These are phyloP conservation scores for Byssothecium circinans DNA, from an alignment of 2,329 filamentous ascomycete species.

Conservation along the genomic window DNA sequence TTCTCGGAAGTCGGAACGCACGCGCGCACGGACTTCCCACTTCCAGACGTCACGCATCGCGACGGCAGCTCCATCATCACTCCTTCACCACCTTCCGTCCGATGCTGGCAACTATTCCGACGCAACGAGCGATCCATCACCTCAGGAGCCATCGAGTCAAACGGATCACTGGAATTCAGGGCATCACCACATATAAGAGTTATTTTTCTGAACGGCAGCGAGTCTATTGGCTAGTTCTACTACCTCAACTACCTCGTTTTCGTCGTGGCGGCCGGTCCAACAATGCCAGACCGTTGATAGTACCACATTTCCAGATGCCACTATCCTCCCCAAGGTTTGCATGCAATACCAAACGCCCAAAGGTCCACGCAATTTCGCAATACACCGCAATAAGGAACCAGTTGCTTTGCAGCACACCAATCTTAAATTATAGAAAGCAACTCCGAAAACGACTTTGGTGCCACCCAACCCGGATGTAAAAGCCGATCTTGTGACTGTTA, in stretches of 20 bases:
- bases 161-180: no score
- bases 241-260: no score
- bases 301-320: background rate
- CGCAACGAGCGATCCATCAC: no score
- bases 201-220: no score
- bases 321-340: background rate
- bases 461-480: background rate
- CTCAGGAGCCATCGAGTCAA: no score
- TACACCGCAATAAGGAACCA: background rate
- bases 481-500: no score
- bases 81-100: background rate
- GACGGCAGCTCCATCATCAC: background rate
- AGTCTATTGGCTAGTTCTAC: no score
- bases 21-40: slow-evolving; percentile 1
- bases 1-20: background rate
- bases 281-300: no score
- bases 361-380: background rate
- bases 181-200: no score
- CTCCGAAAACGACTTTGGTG: background rate
- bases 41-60: slow-evolving; percentile 1
- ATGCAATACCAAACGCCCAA: slow-evolving; percentile 1
- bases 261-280: no score
- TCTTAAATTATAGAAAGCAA: background rate
- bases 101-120: background rate
- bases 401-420: slow-evolving; percentile 1